phyloP scores from a whole-genome alignment of 2,329 filamentous ascomycete genomes.

The Harringtonia lauricola region DNA sequence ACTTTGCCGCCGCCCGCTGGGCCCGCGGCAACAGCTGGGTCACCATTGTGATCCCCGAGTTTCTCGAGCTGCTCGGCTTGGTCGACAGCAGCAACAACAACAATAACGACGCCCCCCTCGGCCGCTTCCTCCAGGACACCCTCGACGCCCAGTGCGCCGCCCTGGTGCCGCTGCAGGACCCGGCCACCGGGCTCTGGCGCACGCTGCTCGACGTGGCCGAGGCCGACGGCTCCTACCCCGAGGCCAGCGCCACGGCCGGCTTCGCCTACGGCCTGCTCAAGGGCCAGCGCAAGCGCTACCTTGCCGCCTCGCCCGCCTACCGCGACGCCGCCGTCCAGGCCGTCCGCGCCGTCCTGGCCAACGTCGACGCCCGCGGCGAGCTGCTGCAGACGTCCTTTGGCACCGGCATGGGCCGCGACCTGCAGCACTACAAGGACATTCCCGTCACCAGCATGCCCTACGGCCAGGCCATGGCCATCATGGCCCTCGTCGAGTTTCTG shows the following conservation, averaged over 20 bases:
- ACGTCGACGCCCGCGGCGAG: conserved; percentile 58
- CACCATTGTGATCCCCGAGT: conserved; percentile 74
- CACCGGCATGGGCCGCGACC: conserved; percentile 61
- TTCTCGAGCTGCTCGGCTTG: conserved; percentile 61
- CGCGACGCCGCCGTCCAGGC: conserved; percentile 52
- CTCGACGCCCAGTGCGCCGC: conserved; percentile 60
- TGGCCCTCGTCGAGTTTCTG: conserved; percentile 66
- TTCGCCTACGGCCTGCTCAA: conserved; percentile 76
- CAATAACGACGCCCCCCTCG: conserved; percentile 47
- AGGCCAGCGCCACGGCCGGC: conserved; percentile 68
- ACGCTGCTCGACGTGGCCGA: conserved; percentile 61
- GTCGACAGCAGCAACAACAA: conserved; percentile 13
- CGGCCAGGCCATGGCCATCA: conserved; percentile 76
- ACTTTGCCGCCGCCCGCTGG: conserved; percentile 48
- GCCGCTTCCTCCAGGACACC: conserved; percentile 47
- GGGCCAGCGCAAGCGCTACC: conserved; percentile 57
- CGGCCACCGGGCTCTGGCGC: conserved; percentile 54
- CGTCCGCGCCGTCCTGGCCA: conserved; percentile 53
- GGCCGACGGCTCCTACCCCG: conserved; percentile 59
- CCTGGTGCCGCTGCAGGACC: conserved; percentile 46
- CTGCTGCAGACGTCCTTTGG: conserved; percentile 67
- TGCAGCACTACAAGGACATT: conserved; percentile 72
- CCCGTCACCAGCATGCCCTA: conserved; percentile 73
- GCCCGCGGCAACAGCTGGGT: conserved; percentile 60
- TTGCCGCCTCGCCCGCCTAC: conserved; percentile 48